Conservation (phyloP, 768 basidiomycete genomes). For the Rhodotorula diobovata region DNA sequence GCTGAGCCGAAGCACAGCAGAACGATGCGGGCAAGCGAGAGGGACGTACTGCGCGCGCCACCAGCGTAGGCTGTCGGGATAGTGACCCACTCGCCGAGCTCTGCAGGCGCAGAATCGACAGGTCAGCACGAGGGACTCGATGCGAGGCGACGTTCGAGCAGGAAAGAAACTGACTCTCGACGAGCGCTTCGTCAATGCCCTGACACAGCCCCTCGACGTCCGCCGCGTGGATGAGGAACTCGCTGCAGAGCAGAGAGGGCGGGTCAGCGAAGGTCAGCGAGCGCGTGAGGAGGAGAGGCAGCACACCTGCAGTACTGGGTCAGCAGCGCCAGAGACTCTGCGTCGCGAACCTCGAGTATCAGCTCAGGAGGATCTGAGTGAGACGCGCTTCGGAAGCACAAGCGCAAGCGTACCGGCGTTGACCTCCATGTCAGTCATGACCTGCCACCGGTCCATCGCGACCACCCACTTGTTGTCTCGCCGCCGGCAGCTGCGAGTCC, state of each 20-base stretch:
- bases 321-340: conserved; percentile 72
- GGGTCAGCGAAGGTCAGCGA: background rate
- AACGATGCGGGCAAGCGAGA: too few species aligned
- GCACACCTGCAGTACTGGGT: conserved; percentile 72
- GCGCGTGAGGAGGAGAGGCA: background rate
- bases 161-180: conserved; percentile 57
- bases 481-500: conserved; percentile 67
- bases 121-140: background rate
- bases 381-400: background rate
- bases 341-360: too few species aligned
- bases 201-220: conserved; percentile 96
- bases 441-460: conserved; percentile 99
- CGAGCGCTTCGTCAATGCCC: conserved; percentile 88
- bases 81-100: conserved; percentile 80
- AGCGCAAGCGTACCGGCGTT: conserved; percentile 58
- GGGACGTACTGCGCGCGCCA: conserved; percentile 73
- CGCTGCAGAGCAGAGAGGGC: conserved; percentile 52
- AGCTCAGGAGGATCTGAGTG: too few species aligned
- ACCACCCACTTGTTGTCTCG: conserved; percentile 76
- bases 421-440: conserved; percentile 89
- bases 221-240: conserved; percentile 94
- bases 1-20: background rate
- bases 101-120: conserved; percentile 49
- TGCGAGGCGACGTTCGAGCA: background rate
- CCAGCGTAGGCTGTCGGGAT: conserved; percentile 97